Conservation (phyloP, 2,329 filamentous ascomycete genomes). For the Malbranchea zuffiana region DNA sequence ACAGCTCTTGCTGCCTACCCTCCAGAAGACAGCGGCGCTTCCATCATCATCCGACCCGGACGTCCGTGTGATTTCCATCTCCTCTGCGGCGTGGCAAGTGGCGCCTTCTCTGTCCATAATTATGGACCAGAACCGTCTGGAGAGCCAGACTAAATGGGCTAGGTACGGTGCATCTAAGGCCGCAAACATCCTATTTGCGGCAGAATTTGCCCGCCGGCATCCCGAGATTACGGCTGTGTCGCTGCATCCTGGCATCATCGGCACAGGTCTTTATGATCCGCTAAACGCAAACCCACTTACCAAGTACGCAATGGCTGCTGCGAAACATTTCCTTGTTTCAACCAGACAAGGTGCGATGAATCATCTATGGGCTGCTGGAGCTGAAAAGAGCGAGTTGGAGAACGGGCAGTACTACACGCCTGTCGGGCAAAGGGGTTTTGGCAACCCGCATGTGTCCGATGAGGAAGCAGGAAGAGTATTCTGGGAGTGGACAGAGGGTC, state of each 20-base stretch:
- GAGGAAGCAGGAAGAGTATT: slow-evolving; percentile 24
- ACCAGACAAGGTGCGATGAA: slow-evolving; percentile 30
- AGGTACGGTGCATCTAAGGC: slow-evolving; percentile 45
- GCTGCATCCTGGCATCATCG: slow-evolving; percentile 41
- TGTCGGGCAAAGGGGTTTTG: slow-evolving; percentile 25
- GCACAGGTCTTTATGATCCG: slow-evolving; percentile 31
- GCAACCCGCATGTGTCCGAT: slow-evolving; percentile 25
- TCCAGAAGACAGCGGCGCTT: slow-evolving; percentile 26
- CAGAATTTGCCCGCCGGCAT: slow-evolving; percentile 34
- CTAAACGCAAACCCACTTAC: slow-evolving; percentile 20
- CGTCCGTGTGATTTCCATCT: slow-evolving; percentile 30
- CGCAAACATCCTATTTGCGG: slow-evolving; percentile 39
- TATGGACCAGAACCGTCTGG: slow-evolving; percentile 27
- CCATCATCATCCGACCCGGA: slow-evolving; percentile 17
- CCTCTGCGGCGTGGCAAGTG: slow-evolving; percentile 28
- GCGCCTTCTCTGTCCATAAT: slow-evolving; percentile 28
- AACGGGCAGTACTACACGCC: slow-evolving; percentile 36
- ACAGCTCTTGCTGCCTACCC: slow-evolving; percentile 33
- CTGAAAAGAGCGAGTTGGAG: slow-evolving; percentile 22
- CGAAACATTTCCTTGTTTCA: slow-evolving; percentile 21
- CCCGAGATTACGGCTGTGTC: slow-evolving; percentile 36
- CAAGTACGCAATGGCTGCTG: slow-evolving; percentile 15
- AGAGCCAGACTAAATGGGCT: slow-evolving; percentile 30
- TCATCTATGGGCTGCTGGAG: slow-evolving; percentile 33
- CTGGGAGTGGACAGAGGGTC: slow-evolving; percentile 39